Base-by-base conservation (phyloP, 306 rosid genomes). In the Cucumis melo region DNA sequence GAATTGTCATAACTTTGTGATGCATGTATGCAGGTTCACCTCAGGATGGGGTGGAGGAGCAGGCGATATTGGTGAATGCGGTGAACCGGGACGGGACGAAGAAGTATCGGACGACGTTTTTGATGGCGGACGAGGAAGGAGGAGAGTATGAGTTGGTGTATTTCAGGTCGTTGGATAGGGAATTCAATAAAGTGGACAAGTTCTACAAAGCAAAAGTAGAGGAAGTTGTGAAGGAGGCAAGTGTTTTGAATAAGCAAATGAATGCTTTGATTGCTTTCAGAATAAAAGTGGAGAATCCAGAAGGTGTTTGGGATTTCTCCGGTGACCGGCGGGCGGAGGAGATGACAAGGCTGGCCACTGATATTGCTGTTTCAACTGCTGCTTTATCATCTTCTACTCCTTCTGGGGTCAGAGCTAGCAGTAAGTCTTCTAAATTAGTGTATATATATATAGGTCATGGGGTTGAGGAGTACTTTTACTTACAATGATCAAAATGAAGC, bases 261-360 rank as follows among this genome's bases (percentile, higher is more conserved):
- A 89, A 89, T 21, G 91, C 92, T 65, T 79, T 91, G 17, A 88
- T 91, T 34, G 96, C 91, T 66, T 86, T 91, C 34, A 64, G 91
- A 50, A 82, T 91, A 1, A 91, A 86, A 82, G 96, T 91, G 46
- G 91, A 87, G 84, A 84, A 86, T 21, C 89, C 89, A 2, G 51
- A 48, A n/a, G 75, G 75, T 3, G 38, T 71, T 23, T 71, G 75
- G 75, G 75, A 71, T 48, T 44, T 14, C 4, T 44, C 58, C 21
- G 75, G 58, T 39, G 23, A 23, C 11, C 56, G 32, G 1, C 56
- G 19, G 3, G 14, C 75, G 14, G 75, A 70, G 58, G 75, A 44
- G 39, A 70, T 70, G 1, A 23, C 75, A 8, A 23, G 21, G 21
- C 14, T 70, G 13, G 56, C 75, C 1, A 24, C 75, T 13, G 75